phyloP scores from a whole-genome alignment of 805 yeast species.

The Candida silvatica region DNA sequence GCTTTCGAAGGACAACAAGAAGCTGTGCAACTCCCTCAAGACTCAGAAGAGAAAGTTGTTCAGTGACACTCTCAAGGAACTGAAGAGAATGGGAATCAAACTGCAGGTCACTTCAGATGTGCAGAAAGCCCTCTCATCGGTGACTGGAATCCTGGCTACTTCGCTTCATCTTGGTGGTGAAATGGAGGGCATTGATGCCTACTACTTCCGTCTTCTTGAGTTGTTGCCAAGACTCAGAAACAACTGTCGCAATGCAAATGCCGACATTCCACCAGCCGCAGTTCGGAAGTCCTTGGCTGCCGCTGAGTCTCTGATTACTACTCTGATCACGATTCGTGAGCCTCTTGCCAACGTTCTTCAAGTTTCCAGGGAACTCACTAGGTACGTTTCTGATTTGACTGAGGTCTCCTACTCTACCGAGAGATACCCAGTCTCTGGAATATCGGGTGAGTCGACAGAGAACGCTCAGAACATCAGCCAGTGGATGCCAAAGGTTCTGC shows the following conservation, averaged over 20 bases:
- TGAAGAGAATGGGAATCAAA: conserved; percentile 71
- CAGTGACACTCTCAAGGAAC: conserved; percentile 67
- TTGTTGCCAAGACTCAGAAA: conserved; percentile 72
- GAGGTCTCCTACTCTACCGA: conserved; percentile 2
- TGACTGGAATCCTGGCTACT: conserved; percentile 53
- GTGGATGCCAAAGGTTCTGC: conserved; percentile 31
- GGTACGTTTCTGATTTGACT: conserved; percentile 5
- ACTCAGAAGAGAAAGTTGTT: conserved; percentile 74
- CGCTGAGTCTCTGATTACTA: conserved; percentile 59
- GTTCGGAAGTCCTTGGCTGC: conserved; percentile 71
- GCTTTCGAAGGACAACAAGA: conserved; percentile 67
- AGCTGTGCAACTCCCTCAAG: conserved; percentile 58
- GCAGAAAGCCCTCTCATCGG: conserved; percentile 51
- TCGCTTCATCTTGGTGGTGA: conserved; percentile 34
- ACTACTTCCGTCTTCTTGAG: conserved; percentile 68
- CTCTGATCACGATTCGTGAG: conserved; percentile 44
- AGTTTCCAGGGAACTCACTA: conserved; percentile 6
- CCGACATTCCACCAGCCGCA: conserved; percentile 70
- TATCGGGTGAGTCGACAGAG: not conserved
- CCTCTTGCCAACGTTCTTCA: conserved; percentile 31
- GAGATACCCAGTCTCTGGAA: too few relatives aligned
- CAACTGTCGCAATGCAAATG: conserved; percentile 48
- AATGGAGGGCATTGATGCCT: conserved; percentile 34
- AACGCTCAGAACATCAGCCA: conserved; percentile 6
- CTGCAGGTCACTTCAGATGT: conserved; percentile 57